Evolutionary conservation across 2,329 filamentous ascomycete species (phyloP), one percentile per base, ranked within the genome.

Genomic region (Nigrospora oryzae): DNA sequence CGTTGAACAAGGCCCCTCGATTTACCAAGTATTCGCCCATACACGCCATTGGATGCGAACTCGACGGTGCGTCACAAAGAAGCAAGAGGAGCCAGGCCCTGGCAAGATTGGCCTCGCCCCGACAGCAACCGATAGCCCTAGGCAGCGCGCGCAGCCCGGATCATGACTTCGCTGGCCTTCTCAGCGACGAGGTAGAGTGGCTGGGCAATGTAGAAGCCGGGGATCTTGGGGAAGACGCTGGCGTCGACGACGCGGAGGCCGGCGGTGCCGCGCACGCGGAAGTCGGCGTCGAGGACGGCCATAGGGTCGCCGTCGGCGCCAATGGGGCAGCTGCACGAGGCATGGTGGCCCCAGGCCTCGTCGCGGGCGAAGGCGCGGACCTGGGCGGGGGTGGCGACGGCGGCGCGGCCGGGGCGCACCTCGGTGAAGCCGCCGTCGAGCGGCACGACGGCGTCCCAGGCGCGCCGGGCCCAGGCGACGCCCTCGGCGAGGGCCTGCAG

Each of bases 201-300:
- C 3, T 71, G 49, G 1, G 64, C 62, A 40, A 76, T 8, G 66
- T 68, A 15, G 17, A 36, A 33, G 28, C 74, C 75, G 2, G 56
- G 56, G n/a, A 55, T 71, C 42, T 62, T 64, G 1, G 74, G 71
- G 46, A 72, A 78, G 2, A 68, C 63, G 30, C 64, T 69, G 2
- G 73, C 75, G 60, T 79, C 75, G 3, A 79, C 75, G 12, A 78
- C 76, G 23, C 77, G 63, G 36, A 80, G 57, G 0, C 69, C 68
- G 2, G 62, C 55, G 1, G 77, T 69, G 3, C 74, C 74, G 16
- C 70, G 60, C 3, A 80, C 75, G 15, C 67, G 65, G 54, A 79
- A 77, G 41, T 69, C 63, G 0, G 62, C 65, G 53, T 80, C 73
- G 37, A 80, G 55, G 4, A 79, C 74, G 5, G 73, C 74, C 57